Base-by-base conservation (phyloP, 768 basidiomycete genomes). In the Amanita brunnescens region DNA sequence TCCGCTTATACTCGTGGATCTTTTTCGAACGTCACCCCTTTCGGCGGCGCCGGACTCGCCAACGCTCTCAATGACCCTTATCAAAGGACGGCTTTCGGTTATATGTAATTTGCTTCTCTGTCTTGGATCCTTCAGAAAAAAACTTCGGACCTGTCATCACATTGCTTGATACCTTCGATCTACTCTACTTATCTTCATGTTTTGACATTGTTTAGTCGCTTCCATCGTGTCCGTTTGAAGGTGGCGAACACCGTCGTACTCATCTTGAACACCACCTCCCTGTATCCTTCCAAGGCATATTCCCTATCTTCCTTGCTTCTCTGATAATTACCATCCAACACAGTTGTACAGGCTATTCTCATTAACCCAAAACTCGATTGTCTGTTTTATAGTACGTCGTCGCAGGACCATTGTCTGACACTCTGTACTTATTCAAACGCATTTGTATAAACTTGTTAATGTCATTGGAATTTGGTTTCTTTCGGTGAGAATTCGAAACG, bases 221-320 rank as follows among this genome's bases (percentile, higher is more conserved):
- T 64, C 66, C 67, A 65, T 61, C 61, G 64, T 68, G 61, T 67
- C 67, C 64, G 68, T 64, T 62, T 63, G 66, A 53, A 60, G 57
- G 62, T 61, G 57, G 59, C 61, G 64, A 67, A 64, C 62, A 63
- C 66, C 60, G 71, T 71, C 70, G 58, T 55, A 59, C 58, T 59
- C 59, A 57, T 54, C 52, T 64, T 58, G 60, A 61, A 58, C 50
- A 53, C 57, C 67, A 67, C 69, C 68, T 70, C 79, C 82, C 76
- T 84, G 82, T 84, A 84, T 79, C 78, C 71, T 79, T 77, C 76
- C 72, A 70, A 72, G 71, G 78, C 79, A 80, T 77, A 68, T 76
- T 70, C 65, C 35, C 67, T 70, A 69, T 70, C 73, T 72, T 75
- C 74, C 74, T 69, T 73, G 73, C 26, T 72, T 70, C 66, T 68